These are phyloP conservation scores for Tilletia indica DNA, from an alignment of 1,284 basidiomycete genomes.

Conservation along the genomic window DNA sequence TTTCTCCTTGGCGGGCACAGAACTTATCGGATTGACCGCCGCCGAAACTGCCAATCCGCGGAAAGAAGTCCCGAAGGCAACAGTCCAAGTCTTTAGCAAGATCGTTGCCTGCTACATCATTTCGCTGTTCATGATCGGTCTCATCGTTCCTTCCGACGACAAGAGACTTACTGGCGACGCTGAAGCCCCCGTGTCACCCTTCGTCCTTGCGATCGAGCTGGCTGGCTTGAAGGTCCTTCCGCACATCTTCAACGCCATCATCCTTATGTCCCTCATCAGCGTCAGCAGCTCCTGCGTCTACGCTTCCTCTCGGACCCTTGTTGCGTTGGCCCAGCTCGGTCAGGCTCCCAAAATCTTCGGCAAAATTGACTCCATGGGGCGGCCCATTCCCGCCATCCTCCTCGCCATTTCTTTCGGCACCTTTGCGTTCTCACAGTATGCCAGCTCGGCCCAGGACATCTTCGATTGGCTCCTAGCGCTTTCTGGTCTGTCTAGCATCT, in stretches of 20 bases:
- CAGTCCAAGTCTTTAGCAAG: not conserved
- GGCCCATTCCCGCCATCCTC: slow-evolving; percentile 35
- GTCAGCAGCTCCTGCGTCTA: slow-evolving; percentile 41
- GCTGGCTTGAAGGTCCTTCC: slow-evolving; percentile 24
- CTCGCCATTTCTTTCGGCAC: slow-evolving; percentile 32
- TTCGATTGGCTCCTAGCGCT: slow-evolving; percentile 38
- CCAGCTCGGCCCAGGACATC: slow-evolving; percentile 27
- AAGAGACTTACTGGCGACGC: slow-evolving; percentile 27
- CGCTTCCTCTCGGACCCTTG: slow-evolving; percentile 39
- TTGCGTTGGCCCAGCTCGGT: slow-evolving; percentile 34
- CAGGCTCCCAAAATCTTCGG: slow-evolving; percentile 35
- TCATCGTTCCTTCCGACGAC: slow-evolving; percentile 35
- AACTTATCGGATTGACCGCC: slow-evolving; percentile 66
- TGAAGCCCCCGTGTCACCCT: slow-evolving; percentile 33
- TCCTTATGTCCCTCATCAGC: slow-evolving; percentile 37
- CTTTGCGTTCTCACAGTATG: slow-evolving; percentile 35
- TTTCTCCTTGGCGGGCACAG: not conserved
- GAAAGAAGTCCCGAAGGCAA: slow-evolving; percentile 13
- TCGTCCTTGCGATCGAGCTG: slow-evolving; percentile 33
- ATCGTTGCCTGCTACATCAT: slow-evolving; percentile 24
- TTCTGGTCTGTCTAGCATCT: slow-evolving; percentile 60
- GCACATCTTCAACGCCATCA: slow-evolving; percentile 38
- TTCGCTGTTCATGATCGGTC: slow-evolving; percentile 38
- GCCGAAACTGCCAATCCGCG: slow-evolving; percentile 63
- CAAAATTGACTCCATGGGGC: slow-evolving; percentile 26